Base-by-base conservation (phyloP, 176 grass and related monocot genomes). In the Oryza glumipatula region DNA sequence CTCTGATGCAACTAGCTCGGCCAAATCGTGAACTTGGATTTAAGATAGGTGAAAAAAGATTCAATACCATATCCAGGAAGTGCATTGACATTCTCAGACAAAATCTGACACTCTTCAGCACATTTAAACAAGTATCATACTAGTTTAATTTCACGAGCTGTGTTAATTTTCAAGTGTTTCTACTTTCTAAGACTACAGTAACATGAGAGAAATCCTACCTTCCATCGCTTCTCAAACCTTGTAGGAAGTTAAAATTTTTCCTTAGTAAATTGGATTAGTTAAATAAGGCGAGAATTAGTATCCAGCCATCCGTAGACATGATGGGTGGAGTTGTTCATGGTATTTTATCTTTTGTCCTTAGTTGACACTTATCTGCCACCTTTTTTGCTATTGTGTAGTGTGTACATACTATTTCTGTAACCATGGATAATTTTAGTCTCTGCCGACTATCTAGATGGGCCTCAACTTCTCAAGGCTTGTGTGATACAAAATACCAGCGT, bases 21-120 rank as follows among this genome's bases (percentile, higher is more conserved):
- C 12, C 9, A 33, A 80, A 54, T 63, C 4, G 7, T 51, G 39
- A 70, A 54, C n/a, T 24, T 76, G 48, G 13, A 80, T 84, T 28
- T 79, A 74, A 52, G 38, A 28, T 58, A 63, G 58, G 58, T 63
- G 24, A 73, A 79, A 47, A 72, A 64, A 15, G 65, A 38, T 43
- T 28, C 9, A 33, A 24, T 73, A 65, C 28, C 32, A 65, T 16
- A 81, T 48, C 70, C 16, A 30, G 49, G 10, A 28, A 76, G 49
- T 45, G 14, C 13, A 10, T 72, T 11, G 0, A 54, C 16, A 7
- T 64, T 9, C 38, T 16, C 22, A 24, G 4, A 45, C 6, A 39
- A 39, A 23, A 63, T 23, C 56, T 61, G 2, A 3, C 8, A 63
- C 7, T 19, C 75, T 2, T 72, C 28, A 16, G 7, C 11, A 2